Base-by-base conservation (phyloP, 2,329 filamentous ascomycete species). In the Leptodontidium sp. region DNA sequence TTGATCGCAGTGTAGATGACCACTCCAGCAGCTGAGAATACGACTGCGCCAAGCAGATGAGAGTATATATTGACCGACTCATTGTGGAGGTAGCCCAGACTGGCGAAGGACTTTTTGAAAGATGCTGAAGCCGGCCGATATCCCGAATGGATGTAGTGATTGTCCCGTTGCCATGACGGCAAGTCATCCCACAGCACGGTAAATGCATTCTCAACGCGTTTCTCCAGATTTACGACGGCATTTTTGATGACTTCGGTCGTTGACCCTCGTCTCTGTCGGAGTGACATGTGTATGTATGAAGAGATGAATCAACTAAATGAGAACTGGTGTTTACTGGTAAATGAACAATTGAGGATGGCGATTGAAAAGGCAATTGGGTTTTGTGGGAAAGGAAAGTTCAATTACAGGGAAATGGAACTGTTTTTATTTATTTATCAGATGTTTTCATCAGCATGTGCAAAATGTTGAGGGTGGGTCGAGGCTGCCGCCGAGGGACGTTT, bases 1-100 rank as follows among this genome's bases (percentile, higher is more conserved):
- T 83, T 83, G 47, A 94, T 81, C 61, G 84, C 80, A 29, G 79
- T 77, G 79, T 90, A 88, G 14, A 94, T 80, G 61, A 86, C 82
- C 14, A 82, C 71, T 0, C 83, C 86, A 1, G 83, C 80, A 7
- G 83, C 76, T 2, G 87, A 77, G 67, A 91, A 89, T 45, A 86
- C 73, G 1, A 91, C 62, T 12, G 90, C 87, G 8, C 93, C 93
- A 11, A 90, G 38, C 14, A 93, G 83, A 78, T 93, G 91, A 2
- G 88, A 85, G 78, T 90, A 92, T 75, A 93, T 92, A 78, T 93
- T 93, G 59, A 93, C 86, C 6, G 87, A 86, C 77, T 81, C 77
- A 72, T 82, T 92, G 80, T 93, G 89, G 15, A 92, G 75, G 78
- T 91, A 89, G 64, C 82, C 79, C 17, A 92, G 81, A 45, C 85